Base-by-base conservation (phyloP, 768 basidiomycete genomes). In the Lactarius quietus region DNA sequence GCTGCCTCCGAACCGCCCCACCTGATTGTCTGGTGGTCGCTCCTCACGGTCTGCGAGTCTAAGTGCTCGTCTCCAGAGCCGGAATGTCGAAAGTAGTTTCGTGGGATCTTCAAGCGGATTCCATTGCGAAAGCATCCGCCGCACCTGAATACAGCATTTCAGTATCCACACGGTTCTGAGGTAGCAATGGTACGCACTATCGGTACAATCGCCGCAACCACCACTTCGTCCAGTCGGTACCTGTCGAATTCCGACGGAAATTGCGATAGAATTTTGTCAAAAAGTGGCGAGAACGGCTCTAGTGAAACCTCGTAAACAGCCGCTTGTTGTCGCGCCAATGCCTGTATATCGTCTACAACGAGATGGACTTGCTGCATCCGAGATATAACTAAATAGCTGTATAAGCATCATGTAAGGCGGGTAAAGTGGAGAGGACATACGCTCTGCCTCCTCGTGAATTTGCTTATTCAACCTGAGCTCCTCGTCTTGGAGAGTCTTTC, bases 191-290 rank as follows among this genome's bases (percentile, higher is more conserved):
- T 48, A 67, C 83, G 70, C 68, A 87, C 86, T 17, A 85, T 76
- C 1, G 96, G 97, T 5, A 88, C 84, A 57, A 99, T 90, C 5
- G 96, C 94, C 23, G 89, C 95, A 3, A 99, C 92, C 6, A 96
- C 86, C 28, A 98, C 85, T 72, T 98, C 95, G 68, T 98, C 97
- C 38, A 99, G 77, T 18, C 82, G 80, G 72, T 95, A 90, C 61
- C 75, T 80, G 26, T 89, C 86, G 71, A 92, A 95, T 72, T 98
- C 96, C 17, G 75, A 71, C 3, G 83, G 76, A 68, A 85, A 95
- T 53, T 90, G 83, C 54, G 81, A 78, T 20, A 90, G 77, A n/a
- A 98, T 81, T 52, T 81, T 84, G 68, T 88, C 83, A 72, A 97
- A 88, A 54, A 83, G 77, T 1, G 86, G 86, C 5, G 86, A 84